These are phyloP conservation scores for Clonostachys solani DNA, from an alignment of 2,329 filamentous ascomycete genomes.

Conservation along the genomic window DNA sequence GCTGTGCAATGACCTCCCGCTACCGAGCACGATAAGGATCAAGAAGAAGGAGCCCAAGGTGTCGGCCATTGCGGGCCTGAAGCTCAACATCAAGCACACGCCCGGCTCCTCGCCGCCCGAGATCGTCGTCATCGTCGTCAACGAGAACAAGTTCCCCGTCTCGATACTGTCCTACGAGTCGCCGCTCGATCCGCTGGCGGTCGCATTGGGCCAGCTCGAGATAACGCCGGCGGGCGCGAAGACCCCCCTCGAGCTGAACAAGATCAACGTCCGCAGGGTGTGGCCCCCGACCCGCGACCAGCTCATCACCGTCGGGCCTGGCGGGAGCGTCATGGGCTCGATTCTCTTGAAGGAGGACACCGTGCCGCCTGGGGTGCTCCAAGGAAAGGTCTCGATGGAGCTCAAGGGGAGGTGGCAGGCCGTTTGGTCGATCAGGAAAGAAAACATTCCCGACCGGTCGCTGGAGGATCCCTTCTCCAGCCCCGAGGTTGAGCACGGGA, in stretches of 20 bases:
- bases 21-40: no score
- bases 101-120: slow-evolving; percentile 22
- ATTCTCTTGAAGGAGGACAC: slow-evolving; percentile 28
- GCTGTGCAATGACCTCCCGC: no score
- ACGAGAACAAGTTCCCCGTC: slow-evolving; percentile 28
- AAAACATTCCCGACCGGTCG: slow-evolving; percentile 9
- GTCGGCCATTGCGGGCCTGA: slow-evolving; percentile 15
- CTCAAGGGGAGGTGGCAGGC: slow-evolving; percentile 30
- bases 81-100: slow-evolving; percentile 24
- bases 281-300: slow-evolving; percentile 33
- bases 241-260: slow-evolving; percentile 26
- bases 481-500: background rate
- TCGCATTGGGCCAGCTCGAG: slow-evolving; percentile 32
- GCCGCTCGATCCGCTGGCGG: slow-evolving; percentile 35
- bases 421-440: slow-evolving; percentile 18
- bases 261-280: slow-evolving; percentile 28
- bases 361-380: slow-evolving; percentile 25
- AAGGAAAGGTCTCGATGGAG: slow-evolving; percentile 20
- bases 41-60: no score
- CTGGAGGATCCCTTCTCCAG: slow-evolving; percentile 9
- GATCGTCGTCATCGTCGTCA: slow-evolving; percentile 30
- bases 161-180: slow-evolving; percentile 37
- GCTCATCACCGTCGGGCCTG: slow-evolving; percentile 30
- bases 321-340: slow-evolving; percentile 24
- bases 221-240: slow-evolving; percentile 27